Evolutionary conservation across 2,329 filamentous ascomycete species (phyloP).

Genomic region (Fusarium anthophilum): DNA sequence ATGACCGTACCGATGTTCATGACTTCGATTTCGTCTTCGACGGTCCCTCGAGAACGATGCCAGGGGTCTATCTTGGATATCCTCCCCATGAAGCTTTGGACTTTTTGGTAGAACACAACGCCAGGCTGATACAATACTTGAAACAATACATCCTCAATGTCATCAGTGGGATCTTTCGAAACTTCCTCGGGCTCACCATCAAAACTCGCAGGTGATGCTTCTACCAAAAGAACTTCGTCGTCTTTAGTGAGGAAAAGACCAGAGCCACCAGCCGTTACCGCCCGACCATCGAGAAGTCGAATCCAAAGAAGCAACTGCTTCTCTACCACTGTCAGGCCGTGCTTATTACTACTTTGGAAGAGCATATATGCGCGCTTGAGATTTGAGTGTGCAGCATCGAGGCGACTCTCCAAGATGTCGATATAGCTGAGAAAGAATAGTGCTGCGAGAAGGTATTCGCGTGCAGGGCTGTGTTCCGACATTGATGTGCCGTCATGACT

Average conservation of each 20-base stretch:
- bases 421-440: slow-evolving; percentile 65
- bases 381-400: slow-evolving; percentile 58
- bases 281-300: slow-evolving; percentile 63
- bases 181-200: slow-evolving; percentile 44
- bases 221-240: slow-evolving; percentile 56
- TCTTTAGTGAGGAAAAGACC: slow-evolving; percentile 61
- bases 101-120: slow-evolving; percentile 66
- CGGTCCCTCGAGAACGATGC: slow-evolving; percentile 64
- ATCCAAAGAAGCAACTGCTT: slow-evolving; percentile 64
- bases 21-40: slow-evolving; percentile 67
- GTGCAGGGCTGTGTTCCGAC: slow-evolving; percentile 42
- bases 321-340: slow-evolving; percentile 52
- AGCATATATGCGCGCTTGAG: slow-evolving; percentile 59
- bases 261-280: slow-evolving; percentile 65
- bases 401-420: slow-evolving; percentile 56
- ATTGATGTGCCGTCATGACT: slow-evolving; percentile 36
- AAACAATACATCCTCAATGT: slow-evolving; percentile 62
- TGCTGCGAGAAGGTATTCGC: slow-evolving; percentile 58
- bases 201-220: slow-evolving; percentile 54
- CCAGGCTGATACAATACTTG: slow-evolving; percentile 65
- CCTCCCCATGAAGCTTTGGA: slow-evolving; percentile 65
- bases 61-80: slow-evolving; percentile 66
- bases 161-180: slow-evolving; percentile 41
- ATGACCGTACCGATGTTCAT: slow-evolving; percentile 64
- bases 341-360: slow-evolving; percentile 54